phyloP scores from a whole-genome alignment of 129 eudicot species.

The Flaveria robusta region DNA sequence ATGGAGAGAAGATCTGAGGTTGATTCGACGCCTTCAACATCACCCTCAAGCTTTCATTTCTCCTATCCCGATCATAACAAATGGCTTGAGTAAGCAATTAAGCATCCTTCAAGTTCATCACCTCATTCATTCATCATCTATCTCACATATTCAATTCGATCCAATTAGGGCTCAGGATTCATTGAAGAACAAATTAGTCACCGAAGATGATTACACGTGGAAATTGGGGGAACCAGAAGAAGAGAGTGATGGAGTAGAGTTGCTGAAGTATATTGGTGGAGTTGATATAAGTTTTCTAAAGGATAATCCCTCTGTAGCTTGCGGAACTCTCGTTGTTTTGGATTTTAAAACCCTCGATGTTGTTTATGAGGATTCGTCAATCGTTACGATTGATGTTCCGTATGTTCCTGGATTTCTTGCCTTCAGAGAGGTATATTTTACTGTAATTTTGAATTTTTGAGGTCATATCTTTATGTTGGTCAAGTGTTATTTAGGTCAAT shows the following conservation, averaged over 20 bases:
- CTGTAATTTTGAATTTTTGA: not conserved
- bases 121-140: conserved; percentile 7
- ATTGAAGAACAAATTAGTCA: conserved; percentile 55
- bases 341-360: conserved; percentile 59
- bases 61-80: conserved; percentile 14
- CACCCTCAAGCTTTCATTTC: conserved; percentile 20
- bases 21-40: conserved; percentile 10
- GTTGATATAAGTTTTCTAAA: conserved; percentile 87
- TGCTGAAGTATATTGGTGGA: conserved; percentile 80
- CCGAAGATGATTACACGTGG: conserved; percentile 72
- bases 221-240: conserved; percentile 36
- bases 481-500: not conserved
- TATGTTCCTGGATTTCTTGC: conserved; percentile 93
- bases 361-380: conserved; percentile 62
- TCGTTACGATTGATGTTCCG: conserved; percentile 60
- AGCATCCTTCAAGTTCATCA: not conserved
- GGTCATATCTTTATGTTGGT: not conserved
- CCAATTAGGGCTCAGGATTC: conserved; percentile 67
- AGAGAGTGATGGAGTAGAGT: conserved; percentile 33
- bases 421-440: conserved; percentile 71
- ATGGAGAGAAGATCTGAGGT: conserved; percentile 23
- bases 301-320: conserved; percentile 67
- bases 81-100: conserved; percentile 33
- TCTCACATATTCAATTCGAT: conserved; percentile 15
- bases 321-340: conserved; percentile 81